Evolutionary conservation across 805 yeast species (phyloP).

Genomic region (Kodamaea leandrae): DNA sequence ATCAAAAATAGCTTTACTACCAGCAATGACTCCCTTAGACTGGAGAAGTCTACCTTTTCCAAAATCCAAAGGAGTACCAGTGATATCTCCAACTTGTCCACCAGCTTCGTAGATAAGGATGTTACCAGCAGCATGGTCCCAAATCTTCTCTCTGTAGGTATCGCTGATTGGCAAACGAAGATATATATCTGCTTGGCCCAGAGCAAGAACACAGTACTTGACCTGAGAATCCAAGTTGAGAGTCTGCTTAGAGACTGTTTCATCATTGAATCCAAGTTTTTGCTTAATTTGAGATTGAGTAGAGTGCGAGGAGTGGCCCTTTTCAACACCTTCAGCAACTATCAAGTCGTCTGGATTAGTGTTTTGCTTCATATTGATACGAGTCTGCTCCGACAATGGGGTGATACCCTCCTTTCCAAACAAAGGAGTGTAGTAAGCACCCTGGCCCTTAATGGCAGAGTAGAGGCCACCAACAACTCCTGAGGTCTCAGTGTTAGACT

Average conservation of each 20-base stretch:
- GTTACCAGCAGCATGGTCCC: slow-evolving; percentile 99
- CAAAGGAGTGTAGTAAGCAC: slow-evolving; percentile 57
- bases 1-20: slow-evolving; percentile 48
- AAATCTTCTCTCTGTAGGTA: slow-evolving; percentile 84
- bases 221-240: slow-evolving; percentile 94
- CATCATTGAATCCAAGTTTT: slow-evolving; percentile 42
- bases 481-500: slow-evolving; percentile 31
- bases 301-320: slow-evolving; percentile 89
- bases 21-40: slow-evolving; percentile 93
- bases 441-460: slow-evolving; percentile 65
- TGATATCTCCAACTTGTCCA: slow-evolving; percentile 83
- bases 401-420: slow-evolving; percentile 33
- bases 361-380: slow-evolving; percentile 53
- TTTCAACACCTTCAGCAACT: slow-evolving; percentile 92
- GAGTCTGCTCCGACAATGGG: slow-evolving; percentile 29
- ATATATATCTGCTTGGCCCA: slow-evolving; percentile 91
- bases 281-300: slow-evolving; percentile 75
- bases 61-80: slow-evolving; percentile 72
- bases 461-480: slow-evolving; percentile 66
- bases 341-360: slow-evolving; percentile 48
- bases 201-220: slow-evolving; percentile 86
- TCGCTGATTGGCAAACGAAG: slow-evolving; percentile 79
- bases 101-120: slow-evolving; percentile 86
- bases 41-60: slow-evolving; percentile 78
- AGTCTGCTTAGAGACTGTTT: slow-evolving; percentile 58